A percentile compares a stretch with the other conserved stretches of the same genome.
Conservation (phyloP, 257 asterid genomes). For the Solanum gracilifrons region DNA sequence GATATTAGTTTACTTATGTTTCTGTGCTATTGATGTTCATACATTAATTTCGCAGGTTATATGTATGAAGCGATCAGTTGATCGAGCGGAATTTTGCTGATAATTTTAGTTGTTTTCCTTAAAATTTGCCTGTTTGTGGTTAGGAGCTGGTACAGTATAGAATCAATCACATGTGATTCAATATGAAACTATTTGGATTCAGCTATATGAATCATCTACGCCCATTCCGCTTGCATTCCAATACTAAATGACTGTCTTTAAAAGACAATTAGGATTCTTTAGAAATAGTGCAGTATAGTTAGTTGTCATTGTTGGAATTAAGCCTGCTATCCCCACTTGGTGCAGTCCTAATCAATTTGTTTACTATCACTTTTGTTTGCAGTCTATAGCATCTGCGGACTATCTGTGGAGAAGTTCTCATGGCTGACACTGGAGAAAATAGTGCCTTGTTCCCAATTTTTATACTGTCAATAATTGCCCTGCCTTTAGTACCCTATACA, state of each 20-base stretch:
- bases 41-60: not conserved
- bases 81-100: not conserved
- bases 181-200: not conserved
- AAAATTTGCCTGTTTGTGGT: not conserved
- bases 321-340: not conserved
- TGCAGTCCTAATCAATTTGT: not conserved
- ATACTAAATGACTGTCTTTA: not conserved
- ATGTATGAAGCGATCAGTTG: not conserved
- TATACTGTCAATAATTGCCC: constrained; percentile 63
- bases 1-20: not conserved
- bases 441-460: constrained; percentile 81
- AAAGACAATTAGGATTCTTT: not conserved
- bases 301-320: not conserved
- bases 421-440: constrained; percentile 77
- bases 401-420: constrained; percentile 20
- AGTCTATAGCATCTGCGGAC: constrained; percentile 20
- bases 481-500: constrained; percentile 87
- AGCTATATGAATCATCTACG: not conserved
- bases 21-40: not conserved
- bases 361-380: constrained; percentile 7
- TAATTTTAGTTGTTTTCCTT: not conserved
- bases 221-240: not conserved
- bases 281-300: not conserved
- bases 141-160: not conserved
- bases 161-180: not conserved